Base-by-base conservation (phyloP, 2,329 filamentous ascomycete species). In the Claviceps digitariae region DNA sequence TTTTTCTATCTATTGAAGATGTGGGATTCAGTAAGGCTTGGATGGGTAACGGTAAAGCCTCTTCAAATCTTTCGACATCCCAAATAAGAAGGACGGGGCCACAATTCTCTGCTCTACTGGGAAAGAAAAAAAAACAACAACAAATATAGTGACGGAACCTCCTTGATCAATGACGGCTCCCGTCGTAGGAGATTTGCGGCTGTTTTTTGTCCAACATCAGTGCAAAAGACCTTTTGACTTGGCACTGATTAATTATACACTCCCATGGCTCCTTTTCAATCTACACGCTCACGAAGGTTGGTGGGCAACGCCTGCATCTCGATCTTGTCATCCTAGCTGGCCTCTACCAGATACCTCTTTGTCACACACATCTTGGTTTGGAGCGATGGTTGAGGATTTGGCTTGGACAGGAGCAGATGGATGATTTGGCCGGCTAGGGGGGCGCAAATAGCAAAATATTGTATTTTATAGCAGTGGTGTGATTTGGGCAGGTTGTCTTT, bases 381-480 rank as follows among this genome's bases (percentile, higher is more conserved):
- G 61, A 66, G 62, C 61, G 59, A 57, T 57, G 58, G 61, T 56
- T 60, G 59, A 58, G 62, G 63, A 62, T 60, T 60, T 62, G 60
- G 63, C 63, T 59, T 64, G 64, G 62, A 63, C 62, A 60, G 61
- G 65, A 65, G 60, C 60, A 62, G 63, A 64, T 59, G 62, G 59
- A 62, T 57, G 60, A 60, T 59, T 55, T 63, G 58, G 59, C 58
- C 58, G 57, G 51, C 48, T 51, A 46, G 50, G 51, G 57, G 56
- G 59, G 4, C 21, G 23, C 58, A 60, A 67, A 63, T 4, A 59
- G 63, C 61, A 61, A 64, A 63, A 61, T 67, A 62, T 66, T 70
- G 66, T 69, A 70, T 69, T 69, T 68, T 69, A 69, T 70, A 69
- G 62, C 62, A 58, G 61, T 62, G 62, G 62, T 62, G 63, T 62